phyloP scores from a whole-genome alignment of 2,329 filamentous ascomycete genomes.

The Pezicula carpinea region DNA sequence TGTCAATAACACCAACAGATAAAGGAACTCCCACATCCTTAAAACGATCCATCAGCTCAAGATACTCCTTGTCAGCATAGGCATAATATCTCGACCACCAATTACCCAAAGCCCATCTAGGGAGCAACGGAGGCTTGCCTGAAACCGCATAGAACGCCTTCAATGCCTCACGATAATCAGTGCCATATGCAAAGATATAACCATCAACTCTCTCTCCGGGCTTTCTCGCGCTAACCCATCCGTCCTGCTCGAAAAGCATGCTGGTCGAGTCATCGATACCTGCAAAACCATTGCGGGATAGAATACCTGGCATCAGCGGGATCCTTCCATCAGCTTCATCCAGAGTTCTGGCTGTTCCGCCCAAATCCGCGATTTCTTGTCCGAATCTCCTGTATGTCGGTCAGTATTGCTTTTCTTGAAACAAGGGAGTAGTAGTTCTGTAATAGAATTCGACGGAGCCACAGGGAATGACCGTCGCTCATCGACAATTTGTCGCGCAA shows the following conservation, averaged over 20 bases:
- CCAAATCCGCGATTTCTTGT: constrained; percentile 36
- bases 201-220: constrained; percentile 47
- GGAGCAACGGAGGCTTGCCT: constrained; percentile 49
- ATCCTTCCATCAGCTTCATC: constrained; percentile 48
- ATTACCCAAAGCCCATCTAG: constrained; percentile 55
- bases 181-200: constrained; percentile 57
- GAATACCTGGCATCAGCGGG: constrained; percentile 44
- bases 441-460: constrained; percentile 20
- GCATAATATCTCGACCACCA: constrained; percentile 63
- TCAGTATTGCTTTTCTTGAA: constrained; percentile 32
- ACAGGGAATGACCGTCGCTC: too few relatives aligned
- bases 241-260: constrained; percentile 51
- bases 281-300: constrained; percentile 46
- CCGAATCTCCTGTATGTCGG: constrained; percentile 49
- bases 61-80: constrained; percentile 51
- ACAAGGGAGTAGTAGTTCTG: too few relatives aligned
- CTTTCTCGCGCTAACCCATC: constrained; percentile 45
- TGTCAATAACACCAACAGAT: constrained; percentile 57
- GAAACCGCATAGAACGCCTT: constrained; percentile 50
- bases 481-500: too few relatives aligned
- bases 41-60: constrained; percentile 54
- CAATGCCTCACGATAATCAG: constrained; percentile 50
- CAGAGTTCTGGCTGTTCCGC: constrained; percentile 48
- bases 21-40: constrained; percentile 46
- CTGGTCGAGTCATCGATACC: constrained; percentile 48